Base-by-base conservation (phyloP, 768 basidiomycete species). In the Rhizopogon sp. region DNA sequence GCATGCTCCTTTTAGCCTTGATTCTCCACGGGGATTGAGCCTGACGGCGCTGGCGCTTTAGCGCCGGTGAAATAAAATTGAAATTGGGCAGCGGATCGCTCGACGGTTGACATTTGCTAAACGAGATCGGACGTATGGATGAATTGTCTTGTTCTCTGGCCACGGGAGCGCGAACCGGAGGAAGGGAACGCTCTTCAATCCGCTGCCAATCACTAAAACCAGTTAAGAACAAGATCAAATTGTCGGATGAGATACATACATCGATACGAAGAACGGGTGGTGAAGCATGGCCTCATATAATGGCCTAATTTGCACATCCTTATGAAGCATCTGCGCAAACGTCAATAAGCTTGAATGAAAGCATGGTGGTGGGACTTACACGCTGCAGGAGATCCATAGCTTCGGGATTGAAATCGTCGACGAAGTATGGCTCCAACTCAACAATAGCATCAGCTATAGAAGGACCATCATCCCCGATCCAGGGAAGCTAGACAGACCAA, bases 281-380 rank as follows among this genome's bases (percentile, higher is more conserved):
- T n/a, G 4, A n/a, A 56, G 28, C 54, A 58, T 58, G n/a, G 46
- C 28, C 22, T 56, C 47, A 35, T 56, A 58, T 20, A 42, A 33
- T 17, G 43, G 20, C 43, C 57, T 53, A 3, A 43, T 9, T 11
- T 22, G 13, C 35, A 47, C 46, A n/a, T 51, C 42, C 17, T 58
- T 58, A 14, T n/a, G 31, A 22, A 58, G 55, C 57, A 58, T 58
- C 57, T 58, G 31, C 17, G 25, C 3, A n/a, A 25, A 43, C 43
- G 20, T 55, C 35, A 53, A 43, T 31, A 13, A 53, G 17, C 17
- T 20, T 25, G 39, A 22, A 10, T 11, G n/a, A 39, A 17, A 54
- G 25, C 35, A 25, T 29, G 13, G 17, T 9, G 33, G 17, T 29
- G 10, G 35, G 29, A 25, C 54, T 16, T 55, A 53, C 54, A 16